Base-by-base conservation (phyloP, 257 asterid species). In the Lycium barbarum region DNA sequence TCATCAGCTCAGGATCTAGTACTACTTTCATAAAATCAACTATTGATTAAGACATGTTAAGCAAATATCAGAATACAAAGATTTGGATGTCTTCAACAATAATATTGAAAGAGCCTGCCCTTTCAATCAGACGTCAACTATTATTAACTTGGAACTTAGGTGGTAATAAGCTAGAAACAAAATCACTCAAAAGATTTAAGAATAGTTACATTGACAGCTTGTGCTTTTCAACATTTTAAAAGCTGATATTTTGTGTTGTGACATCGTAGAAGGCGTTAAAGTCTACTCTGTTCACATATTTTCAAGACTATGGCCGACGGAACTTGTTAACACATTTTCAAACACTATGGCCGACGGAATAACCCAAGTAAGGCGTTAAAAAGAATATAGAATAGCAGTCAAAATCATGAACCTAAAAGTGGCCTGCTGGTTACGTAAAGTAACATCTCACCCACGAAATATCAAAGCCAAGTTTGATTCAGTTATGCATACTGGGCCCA, bases 401-500 rank as follows among this genome's bases (percentile, higher is more conserved):
- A 78, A 15, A 51, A 53, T 78, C 82, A 76, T 7, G 65, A 14
- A 53, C 47, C 82, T 33, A 51, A 76, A 26, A 6, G 15, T 76
- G 65, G 82, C 33, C 45, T 38, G 54, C 47, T 49, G 14, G 15
- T 53, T 78, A 26, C 33, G 7, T 9, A 20, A 54, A 49, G 81
- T 3, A 13, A 7, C 65, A 7, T 78, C 22, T 47, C 38, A 13
- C 11, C 1, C 3, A 49, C 2, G 38, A 7, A 49, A 22, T 51
- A 22, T 76, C n/a, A 33, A 33, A 76, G 81, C 62, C 13, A 76
- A 51, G 63, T 13, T 76, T 49, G 0, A 76, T 76, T 14, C 61
- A 22, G 58, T 11, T 76, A 47, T 12, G 20, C 47, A 20, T 76
- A 22, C 55, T 7, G 81, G 81, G 81, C 13, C 81, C 81, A 51